phyloP scores from a whole-genome alignment of 2,329 filamentous ascomycete species.

The Neoarthrinium moseri region DNA sequence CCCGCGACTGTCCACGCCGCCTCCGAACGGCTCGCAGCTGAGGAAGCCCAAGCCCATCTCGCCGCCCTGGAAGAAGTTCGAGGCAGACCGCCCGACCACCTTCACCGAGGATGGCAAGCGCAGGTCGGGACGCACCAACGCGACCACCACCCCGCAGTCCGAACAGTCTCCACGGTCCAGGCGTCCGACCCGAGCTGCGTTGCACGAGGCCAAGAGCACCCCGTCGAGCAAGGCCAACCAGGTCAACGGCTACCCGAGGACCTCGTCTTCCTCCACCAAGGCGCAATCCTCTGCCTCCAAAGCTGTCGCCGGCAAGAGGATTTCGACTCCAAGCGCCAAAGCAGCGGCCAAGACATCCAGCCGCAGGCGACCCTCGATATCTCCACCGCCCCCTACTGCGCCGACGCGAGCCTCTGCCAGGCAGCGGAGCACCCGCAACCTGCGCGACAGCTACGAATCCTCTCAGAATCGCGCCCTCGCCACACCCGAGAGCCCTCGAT shows the following conservation, averaged over 20 bases:
- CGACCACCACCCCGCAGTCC: no score
- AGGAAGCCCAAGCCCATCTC: slow-evolving; percentile 57
- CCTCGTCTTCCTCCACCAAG: slow-evolving; percentile 29
- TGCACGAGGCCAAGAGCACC: slow-evolving; percentile 33
- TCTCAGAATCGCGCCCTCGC: slow-evolving; percentile 18
- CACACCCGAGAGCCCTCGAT: slow-evolving; percentile 19
- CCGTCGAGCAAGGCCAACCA: slow-evolving; percentile 32
- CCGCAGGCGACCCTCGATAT: slow-evolving; percentile 37
- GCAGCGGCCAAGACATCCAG: slow-evolving; percentile 18
- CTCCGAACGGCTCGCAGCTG: slow-evolving; percentile 33
- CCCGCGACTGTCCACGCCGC: slow-evolving; percentile 53
- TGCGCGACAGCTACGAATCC: slow-evolving; percentile 25
- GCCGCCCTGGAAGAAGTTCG: slow-evolving; percentile 89
- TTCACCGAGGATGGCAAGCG: slow-evolving; percentile 73
- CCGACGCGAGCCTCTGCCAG: slow-evolving; percentile 37
- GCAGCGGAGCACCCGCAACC: slow-evolving; percentile 40
- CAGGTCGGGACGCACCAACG: slow-evolving; percentile 65
- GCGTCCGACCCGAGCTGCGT: slow-evolving; percentile 48
- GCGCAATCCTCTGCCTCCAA: slow-evolving; percentile 19
- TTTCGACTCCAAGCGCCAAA: slow-evolving; percentile 16
- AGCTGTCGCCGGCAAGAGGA: slow-evolving; percentile 21
- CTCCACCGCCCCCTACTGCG: slow-evolving; percentile 36
- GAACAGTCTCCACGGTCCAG: slow-evolving; percentile 49
- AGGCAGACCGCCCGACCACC: slow-evolving; percentile 82
- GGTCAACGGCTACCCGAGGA: slow-evolving; percentile 25